Percentiles rank a stretch among this genome's conserved stretches.
Conservation (phyloP, 2,329 filamentous ascomycete genomes). For the Triangularia setosa region DNA sequence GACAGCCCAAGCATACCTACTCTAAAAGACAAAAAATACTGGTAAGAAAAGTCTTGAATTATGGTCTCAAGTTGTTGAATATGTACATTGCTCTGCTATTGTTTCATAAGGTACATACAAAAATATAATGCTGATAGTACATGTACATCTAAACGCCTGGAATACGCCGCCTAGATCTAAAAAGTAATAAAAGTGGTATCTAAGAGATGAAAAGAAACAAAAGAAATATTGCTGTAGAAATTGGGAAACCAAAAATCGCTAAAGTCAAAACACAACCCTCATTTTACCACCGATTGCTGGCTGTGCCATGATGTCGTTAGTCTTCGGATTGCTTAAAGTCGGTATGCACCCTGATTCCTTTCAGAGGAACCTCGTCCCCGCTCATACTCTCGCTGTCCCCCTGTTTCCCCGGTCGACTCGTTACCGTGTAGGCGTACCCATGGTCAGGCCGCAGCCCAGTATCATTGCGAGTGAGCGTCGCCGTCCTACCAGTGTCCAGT, state of each 20-base stretch:
- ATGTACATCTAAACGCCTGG: neutral
- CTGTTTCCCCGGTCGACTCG: conserved; percentile 28
- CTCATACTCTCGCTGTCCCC: conserved; percentile 27
- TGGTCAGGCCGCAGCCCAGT: conserved; percentile 33
- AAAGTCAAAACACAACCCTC: neutral
- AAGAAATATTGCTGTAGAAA: neutral
- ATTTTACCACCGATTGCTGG: neutral
- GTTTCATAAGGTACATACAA: no score
- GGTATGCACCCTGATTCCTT: conserved; percentile 37
- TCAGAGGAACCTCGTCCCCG: conserved; percentile 37
- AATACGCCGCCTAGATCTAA: neutral
- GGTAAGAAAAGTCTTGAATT: neutral
- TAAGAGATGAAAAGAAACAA: neutral
- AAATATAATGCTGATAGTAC: neutral
- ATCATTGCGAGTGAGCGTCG: conserved; percentile 12
- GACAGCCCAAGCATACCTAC: no score
- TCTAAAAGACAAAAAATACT: no score
- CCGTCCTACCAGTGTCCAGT: conserved; percentile 26
- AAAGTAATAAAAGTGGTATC: neutral
- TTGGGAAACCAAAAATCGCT: neutral
- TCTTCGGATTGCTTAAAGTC: conserved; percentile 29
- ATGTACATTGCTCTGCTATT: no score
- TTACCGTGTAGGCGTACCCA: conserved; percentile 31
- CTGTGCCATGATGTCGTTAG: neutral
- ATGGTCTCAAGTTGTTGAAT: neutral